phyloP scores from a whole-genome alignment of 106 monocot species.

The Gastrodia elata region DNA sequence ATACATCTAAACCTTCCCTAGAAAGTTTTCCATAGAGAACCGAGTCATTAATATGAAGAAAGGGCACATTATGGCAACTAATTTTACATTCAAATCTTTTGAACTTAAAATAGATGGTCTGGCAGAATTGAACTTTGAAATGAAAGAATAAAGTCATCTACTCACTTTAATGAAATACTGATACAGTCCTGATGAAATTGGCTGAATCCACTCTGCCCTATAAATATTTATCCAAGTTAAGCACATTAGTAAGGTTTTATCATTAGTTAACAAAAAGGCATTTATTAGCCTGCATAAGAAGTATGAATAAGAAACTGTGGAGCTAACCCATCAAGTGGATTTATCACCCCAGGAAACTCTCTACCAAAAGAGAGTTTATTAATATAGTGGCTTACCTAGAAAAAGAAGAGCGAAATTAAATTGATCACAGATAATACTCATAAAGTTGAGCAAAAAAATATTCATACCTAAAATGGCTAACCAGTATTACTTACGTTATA shows the following conservation, averaged over 20 bases:
- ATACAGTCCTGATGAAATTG: conserved; percentile 51
- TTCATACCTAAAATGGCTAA: neutral
- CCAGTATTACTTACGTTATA: conserved; percentile 18
- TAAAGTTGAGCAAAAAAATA: neutral
- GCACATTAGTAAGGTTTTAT: neutral
- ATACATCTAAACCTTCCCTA: too few relatives aligned
- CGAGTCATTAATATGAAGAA: neutral
- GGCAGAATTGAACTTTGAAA: neutral
- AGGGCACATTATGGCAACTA: neutral
- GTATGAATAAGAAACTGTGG: neutral
- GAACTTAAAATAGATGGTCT: neutral
- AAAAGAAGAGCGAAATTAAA: neutral
- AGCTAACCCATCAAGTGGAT: conserved; percentile 84
- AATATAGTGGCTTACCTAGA: conserved; percentile 28
- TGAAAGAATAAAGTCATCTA: neutral
- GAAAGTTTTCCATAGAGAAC: too few relatives aligned
- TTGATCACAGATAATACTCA: neutral
- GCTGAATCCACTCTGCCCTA: conserved; percentile 74
- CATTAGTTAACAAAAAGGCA: neutral
- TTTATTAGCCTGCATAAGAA: conserved; percentile 4
- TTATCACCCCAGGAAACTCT: conserved; percentile 29
- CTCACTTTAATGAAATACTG: conserved; percentile 94
- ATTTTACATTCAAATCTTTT: neutral
- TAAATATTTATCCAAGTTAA: conserved; percentile 6
- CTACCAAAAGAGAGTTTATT: conserved; percentile 29